Evolutionary conservation across 768 basidiomycete species (phyloP), one percentile per base, ranked within the genome.

Genomic region (Pleurotus platypus): DNA sequence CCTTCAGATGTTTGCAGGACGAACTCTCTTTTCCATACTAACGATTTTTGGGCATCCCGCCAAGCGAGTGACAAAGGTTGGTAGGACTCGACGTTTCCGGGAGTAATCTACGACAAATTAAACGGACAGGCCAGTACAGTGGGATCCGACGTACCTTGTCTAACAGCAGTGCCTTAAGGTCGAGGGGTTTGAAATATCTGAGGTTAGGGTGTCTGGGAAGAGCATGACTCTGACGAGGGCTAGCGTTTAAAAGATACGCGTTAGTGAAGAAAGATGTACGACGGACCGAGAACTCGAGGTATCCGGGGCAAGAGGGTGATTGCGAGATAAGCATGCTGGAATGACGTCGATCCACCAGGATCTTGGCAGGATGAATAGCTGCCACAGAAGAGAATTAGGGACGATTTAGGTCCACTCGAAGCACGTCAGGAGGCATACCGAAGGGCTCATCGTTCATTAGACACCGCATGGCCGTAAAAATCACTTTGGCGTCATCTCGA

Each of bases 251-350:
- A 39, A 26, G 37, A 37, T 9, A 51, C 15, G 13, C 26, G 35
- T 16, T n/a, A 7, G 9, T 13, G 8, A 11, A 37, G 49, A 16
- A 5, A 20, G 46, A 50, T 16, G 0, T n/a, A 22, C 6, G 15
- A 54, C 51, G 51, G 5, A 54, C 51, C 27, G 51, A 54, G 20
- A 42, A 39, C 8, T 35, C 16, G 51, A 54, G 51, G 26, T 54
- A 54, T n/a, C n/a, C 42, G 13, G 51, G 51, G 15, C 51, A 37
- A 9, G 15, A 20, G 18, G 51, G 51, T 9, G 35, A n/a, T 42
- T 54, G 51, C 0, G 51, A 15, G 39, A 54, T 54, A n/a, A 54
- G 26, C 51, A 54, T 54, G 22, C 39, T 42, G 22, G 51, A 16
- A 26, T 54, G 51, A 8, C 51, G 35, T 12, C 51, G 51, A 26